A percentile compares a stretch with the other conserved stretches of the same genome.
phyloP scores from a whole-genome alignment of 768 basidiomycete genomes.

The Crassisporium funariophilum region DNA sequence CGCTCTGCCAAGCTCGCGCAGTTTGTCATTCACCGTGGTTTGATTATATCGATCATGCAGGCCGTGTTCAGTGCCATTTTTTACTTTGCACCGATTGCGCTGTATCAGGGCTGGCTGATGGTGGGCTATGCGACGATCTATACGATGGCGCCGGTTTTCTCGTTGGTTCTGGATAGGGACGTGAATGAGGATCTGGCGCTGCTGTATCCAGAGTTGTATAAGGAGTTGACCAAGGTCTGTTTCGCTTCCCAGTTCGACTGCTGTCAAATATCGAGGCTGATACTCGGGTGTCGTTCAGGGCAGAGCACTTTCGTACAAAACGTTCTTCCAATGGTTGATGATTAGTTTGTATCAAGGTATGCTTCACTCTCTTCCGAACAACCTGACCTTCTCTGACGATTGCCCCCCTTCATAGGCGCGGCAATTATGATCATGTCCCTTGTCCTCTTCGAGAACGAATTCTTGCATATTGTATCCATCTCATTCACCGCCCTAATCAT shows the following conservation, averaged over 20 bases:
- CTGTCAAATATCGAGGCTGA: not conserved
- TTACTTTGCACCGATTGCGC: constrained; percentile 92
- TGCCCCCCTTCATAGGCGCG: constrained; percentile 57
- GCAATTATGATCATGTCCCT: constrained; percentile 99
- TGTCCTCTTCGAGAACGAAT: constrained; percentile 94
- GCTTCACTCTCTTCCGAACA: constrained; percentile 9
- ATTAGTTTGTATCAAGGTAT: constrained; percentile 96
- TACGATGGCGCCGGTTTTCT: constrained; percentile 99
- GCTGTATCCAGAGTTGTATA: constrained; percentile 96
- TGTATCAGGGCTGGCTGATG: constrained; percentile 99
- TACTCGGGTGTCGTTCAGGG: constrained; percentile 57
- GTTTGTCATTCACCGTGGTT: constrained; percentile 96
- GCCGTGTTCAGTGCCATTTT: constrained; percentile 94
- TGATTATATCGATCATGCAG: constrained; percentile 98
- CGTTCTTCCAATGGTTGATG: constrained; percentile 98
- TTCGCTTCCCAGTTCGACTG: not conserved
- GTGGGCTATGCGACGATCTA: constrained; percentile 95
- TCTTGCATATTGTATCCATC: constrained; percentile 97
- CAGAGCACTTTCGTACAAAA: constrained; percentile 93
- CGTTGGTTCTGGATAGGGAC: constrained; percentile 92
- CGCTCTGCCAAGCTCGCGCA: constrained; percentile 97
- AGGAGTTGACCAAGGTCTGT: constrained; percentile 91
- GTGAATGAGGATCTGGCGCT: constrained; percentile 95
- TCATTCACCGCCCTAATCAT: constrained; percentile 95
- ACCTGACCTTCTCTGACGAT: not conserved